Base-by-base conservation (phyloP, 1,284 basidiomycete genomes). In the Ustilago bromivora region DNA sequence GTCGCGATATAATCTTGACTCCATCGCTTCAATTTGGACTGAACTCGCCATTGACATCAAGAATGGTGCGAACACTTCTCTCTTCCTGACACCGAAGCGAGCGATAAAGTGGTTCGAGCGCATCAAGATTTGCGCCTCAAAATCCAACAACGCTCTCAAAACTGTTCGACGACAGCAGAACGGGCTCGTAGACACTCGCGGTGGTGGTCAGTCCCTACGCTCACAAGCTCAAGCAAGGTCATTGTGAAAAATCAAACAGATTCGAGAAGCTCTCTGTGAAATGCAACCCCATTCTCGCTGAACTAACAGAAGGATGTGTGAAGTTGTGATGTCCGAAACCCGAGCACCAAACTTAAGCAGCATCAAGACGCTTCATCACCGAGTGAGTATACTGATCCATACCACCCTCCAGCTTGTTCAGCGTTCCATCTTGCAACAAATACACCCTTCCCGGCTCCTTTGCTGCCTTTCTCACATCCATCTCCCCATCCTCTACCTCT, bases 331-430 rank as follows among this genome's bases (percentile, higher is more conserved):
- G n/a, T 52, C 19, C 49, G 7, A 28, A 52, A 36, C 32, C 5
- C 32, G 32, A 54, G n/a, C n/a, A 35, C 15, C 19, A 7, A 34
- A 9, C 13, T 60, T n/a, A 71, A 19, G 40, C 41, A 28, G 57
- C 28, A 2, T 61, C 68, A 2, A 72, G 52, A 5, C 40, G 58
- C 47, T 66, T 56, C 31, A 77, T 86, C 80, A 86, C 85, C 43
- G 84, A 85, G 9, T 85, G 84, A 7, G 87, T 86, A 57, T 87
- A 86, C 52, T 86, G 84, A 87, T 88, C 84, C 86, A 89, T 87
- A 2, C 88, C 88, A 15, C 86, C 86, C 12, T 86, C 85, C 61
- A 89, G 76, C 53, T 84, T 57, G 68, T 87, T 87, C 23, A 89
- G 78, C 66, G 85, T 87, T 1, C 87, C 88, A 51, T 87, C 85